Conservation (phyloP, 2,329 filamentous ascomycete species). For the Claviceps monticola region DNA sequence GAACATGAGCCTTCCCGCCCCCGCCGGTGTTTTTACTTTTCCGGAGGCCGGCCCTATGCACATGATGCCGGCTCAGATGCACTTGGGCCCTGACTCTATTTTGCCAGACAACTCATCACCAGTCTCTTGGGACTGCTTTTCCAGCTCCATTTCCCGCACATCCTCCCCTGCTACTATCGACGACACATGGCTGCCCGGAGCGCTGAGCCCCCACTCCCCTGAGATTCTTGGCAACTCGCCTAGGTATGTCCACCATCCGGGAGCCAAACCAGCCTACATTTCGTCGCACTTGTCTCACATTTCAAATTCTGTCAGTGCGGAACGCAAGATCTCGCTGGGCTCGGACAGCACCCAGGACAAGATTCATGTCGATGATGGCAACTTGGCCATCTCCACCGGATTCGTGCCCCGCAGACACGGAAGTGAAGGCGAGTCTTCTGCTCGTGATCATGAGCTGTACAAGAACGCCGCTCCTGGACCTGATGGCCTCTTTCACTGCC, state of each 20-base stretch:
- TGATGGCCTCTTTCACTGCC: constrained; percentile 88
- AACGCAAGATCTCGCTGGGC: constrained; percentile 18
- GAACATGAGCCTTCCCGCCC: constrained; percentile 21
- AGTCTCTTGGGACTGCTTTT: constrained; percentile 38
- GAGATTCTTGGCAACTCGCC: constrained; percentile 36
- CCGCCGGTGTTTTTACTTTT: constrained; percentile 29
- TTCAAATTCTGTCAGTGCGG: constrained; percentile 17
- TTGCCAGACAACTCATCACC: constrained; percentile 36
- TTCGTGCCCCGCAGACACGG: constrained; percentile 33
- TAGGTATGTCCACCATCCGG: constrained; percentile 30
- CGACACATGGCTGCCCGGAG: constrained; percentile 29
- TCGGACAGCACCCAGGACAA: constrained; percentile 15
- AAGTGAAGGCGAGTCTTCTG: constrained; percentile 38
- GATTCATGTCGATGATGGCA: constrained; percentile 16
- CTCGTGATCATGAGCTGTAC: constrained; percentile 57
- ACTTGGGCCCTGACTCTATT: constrained; percentile 36
- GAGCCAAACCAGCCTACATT: constrained; percentile 2
- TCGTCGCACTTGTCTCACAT: neutral
- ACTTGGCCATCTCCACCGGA: constrained; percentile 18
- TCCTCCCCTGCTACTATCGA: constrained; percentile 37
- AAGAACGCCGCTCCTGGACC: constrained; percentile 46
- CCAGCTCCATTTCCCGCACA: constrained; percentile 36
- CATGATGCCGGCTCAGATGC: constrained; percentile 42
- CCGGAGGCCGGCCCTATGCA: constrained; percentile 33
- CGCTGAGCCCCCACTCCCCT: constrained; percentile 29